Evolutionary conservation across 2,329 filamentous ascomycete genomes (phyloP).

Genomic region (Didymella pomorum): DNA sequence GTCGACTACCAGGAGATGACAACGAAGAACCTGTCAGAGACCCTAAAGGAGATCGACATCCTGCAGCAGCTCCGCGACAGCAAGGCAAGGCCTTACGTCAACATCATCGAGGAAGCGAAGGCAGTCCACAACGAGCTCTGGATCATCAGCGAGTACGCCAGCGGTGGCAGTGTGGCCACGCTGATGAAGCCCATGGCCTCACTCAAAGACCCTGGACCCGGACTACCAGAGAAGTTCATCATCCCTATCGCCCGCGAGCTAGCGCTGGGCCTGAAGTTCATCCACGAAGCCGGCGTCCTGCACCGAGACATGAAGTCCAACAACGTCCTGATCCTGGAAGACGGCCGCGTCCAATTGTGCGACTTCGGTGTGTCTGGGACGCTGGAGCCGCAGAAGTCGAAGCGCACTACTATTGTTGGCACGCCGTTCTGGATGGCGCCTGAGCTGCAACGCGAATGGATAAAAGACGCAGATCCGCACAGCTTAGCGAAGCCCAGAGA

Average conservation of each 20-base stretch:
- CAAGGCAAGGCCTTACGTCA: slow-evolving; percentile 82
- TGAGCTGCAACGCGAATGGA: slow-evolving; percentile 64
- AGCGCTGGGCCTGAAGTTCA: slow-evolving; percentile 66
- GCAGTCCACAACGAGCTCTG: slow-evolving; percentile 82
- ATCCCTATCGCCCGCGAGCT: slow-evolving; percentile 71
- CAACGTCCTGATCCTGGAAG: slow-evolving; percentile 81
- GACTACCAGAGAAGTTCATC: slow-evolving; percentile 67
- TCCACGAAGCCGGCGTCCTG: slow-evolving; percentile 71
- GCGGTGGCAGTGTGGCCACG: slow-evolving; percentile 79
- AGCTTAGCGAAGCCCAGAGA: slow-evolving; percentile 61
- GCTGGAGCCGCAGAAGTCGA: slow-evolving; percentile 77
- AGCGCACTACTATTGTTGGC: slow-evolving; percentile 81
- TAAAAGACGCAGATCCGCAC: slow-evolving; percentile 67
- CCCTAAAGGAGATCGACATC: slow-evolving; percentile 70
- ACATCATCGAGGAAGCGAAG: slow-evolving; percentile 80
- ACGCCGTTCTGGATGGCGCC: slow-evolving; percentile 89
- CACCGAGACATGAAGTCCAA: slow-evolving; percentile 74
- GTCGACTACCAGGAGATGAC: slow-evolving; percentile 64
- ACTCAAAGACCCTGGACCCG: slow-evolving; percentile 38
- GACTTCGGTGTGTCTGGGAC: slow-evolving; percentile 86
- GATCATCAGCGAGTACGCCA: slow-evolving; percentile 88
- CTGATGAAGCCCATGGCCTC: slow-evolving; percentile 60
- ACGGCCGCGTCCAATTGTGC: slow-evolving; percentile 79
- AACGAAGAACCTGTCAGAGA: slow-evolving; percentile 57
- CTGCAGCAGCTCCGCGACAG: slow-evolving; percentile 76